Evolutionary conservation across 257 asterid genomes (phyloP), one percentile per base, ranked within the genome.

Genomic region (Cinchona pubescens): DNA sequence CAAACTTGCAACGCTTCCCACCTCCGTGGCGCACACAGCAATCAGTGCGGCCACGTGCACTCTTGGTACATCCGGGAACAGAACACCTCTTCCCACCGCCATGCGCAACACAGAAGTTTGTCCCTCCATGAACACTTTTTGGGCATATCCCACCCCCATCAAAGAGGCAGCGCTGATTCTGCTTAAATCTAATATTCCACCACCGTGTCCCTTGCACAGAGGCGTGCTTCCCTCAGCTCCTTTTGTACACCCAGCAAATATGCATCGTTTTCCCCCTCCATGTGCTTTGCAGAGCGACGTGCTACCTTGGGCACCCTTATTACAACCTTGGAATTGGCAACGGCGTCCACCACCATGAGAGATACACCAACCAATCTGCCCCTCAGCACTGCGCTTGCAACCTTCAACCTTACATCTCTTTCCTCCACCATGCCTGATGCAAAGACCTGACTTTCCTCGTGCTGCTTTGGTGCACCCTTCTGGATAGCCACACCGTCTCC

Each of bases 81-180:
- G 86, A 68, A 70, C 98, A 93, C 84, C 98, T 81, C 79, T 93
- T 93, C 15, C 97, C 98, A 42, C 97, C 98, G 25, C 98, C 98
- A 66, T 93, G 98, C 0, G 97, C 97, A 4, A 93, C 98, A 34
- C 98, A 93, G 74, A 82, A 93, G 71, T 88, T 86, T 4, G 98
- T 91, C 37, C 98, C 98, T 14, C 98, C 98, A 3, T 93, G 98
- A 5, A 93, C 98, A 64, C 98, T 93, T 77, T 89, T 93, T 19
- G 98, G 96, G 85, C 98, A 93, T 30, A 93, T 93, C 76, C 97
- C 97, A 15, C 97, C 98, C 10, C 97, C 98, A 37, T 93, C 96
- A 40, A 84, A 93, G 74, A 88, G 67, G 81, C 98, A 93, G 13
- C 98, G 91, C 56, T 91, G n/a, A n/a, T n/a, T n/a, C n/a, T n/a